phyloP scores from a whole-genome alignment of 352 stramenopile genomes.

The Globisporangium radiosum region DNA sequence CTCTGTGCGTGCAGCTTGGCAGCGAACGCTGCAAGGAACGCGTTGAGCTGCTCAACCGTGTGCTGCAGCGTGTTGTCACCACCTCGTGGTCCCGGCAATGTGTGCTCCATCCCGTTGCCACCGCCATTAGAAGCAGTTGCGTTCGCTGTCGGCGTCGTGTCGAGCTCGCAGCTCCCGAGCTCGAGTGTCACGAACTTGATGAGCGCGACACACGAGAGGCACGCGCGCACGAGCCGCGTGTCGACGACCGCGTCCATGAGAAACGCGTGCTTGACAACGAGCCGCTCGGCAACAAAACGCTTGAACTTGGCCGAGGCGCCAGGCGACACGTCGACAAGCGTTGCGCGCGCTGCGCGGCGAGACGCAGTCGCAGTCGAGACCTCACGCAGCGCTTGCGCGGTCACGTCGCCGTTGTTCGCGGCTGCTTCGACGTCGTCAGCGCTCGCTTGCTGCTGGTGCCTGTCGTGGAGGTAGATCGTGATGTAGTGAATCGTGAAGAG shows the following conservation, averaged over 20 bases:
- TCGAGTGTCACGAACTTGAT: slow-evolving; percentile 50
- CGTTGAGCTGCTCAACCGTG: slow-evolving; percentile 14
- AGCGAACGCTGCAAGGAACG: slow-evolving; percentile 28
- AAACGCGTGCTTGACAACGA: slow-evolving; percentile 59
- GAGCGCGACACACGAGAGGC: slow-evolving; percentile 50
- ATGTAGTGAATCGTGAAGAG: slow-evolving; percentile 60
- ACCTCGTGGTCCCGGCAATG: background rate
- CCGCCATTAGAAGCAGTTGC: background rate
- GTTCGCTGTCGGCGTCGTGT: slow-evolving; percentile 2
- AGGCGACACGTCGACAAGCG: slow-evolving; percentile 9
- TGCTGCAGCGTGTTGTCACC: background rate
- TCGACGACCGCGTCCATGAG: slow-evolving; percentile 68
- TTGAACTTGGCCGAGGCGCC: slow-evolving; percentile 28
- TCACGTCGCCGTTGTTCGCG: background rate
- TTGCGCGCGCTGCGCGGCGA: background rate
- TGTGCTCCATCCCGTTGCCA: background rate
- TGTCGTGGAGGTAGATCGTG: slow-evolving; percentile 36
- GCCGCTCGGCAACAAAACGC: slow-evolving; percentile 29
- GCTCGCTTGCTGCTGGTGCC: slow-evolving; percentile 18
- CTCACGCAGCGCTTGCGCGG: slow-evolving; percentile 4
- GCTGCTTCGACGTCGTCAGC: slow-evolving; percentile 11
- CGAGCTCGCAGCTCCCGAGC: slow-evolving; percentile 14
- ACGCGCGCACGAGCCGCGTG: slow-evolving; percentile 43
- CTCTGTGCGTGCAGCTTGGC: slow-evolving; percentile 18
- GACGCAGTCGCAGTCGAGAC: background rate